Evolutionary conservation across 1,284 basidiomycete genomes (phyloP).

Genomic region (Omphalotus olearius): DNA sequence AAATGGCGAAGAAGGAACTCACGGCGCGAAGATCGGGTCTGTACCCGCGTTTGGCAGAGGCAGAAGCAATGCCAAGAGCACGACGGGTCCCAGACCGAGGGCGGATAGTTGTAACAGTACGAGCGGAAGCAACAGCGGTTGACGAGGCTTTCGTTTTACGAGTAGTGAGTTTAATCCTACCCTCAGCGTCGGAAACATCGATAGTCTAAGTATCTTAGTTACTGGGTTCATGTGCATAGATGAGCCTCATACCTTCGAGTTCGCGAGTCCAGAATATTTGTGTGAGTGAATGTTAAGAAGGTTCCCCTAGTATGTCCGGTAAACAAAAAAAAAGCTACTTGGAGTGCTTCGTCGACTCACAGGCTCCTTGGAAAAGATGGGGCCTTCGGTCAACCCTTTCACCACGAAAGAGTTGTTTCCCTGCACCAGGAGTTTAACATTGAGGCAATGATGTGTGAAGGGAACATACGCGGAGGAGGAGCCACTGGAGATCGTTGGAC

Average conservation of each 20-base stretch:
- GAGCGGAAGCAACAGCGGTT: constrained; percentile 45
- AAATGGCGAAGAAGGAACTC: constrained; percentile 35
- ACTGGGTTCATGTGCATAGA: neutral
- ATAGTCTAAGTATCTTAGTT: constrained; percentile 46
- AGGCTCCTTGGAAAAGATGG: constrained; percentile 79
- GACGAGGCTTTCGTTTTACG: constrained; percentile 66
- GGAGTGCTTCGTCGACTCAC: constrained; percentile 42
- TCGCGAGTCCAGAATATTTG: constrained; percentile 87
- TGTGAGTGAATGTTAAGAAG: constrained; percentile 81
- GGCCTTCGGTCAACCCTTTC: constrained; percentile 68
- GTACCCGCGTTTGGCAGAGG: constrained; percentile 71
- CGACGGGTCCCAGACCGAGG: constrained; percentile 73
- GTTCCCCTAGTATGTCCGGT: constrained; percentile 60
- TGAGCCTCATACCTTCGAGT: constrained; percentile 59
- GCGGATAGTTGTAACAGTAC: constrained; percentile 54
- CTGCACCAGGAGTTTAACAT: constrained; percentile 31
- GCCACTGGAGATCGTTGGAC: constrained; percentile 87
- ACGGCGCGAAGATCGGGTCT: constrained; percentile 80
- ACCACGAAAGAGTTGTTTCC: constrained; percentile 84
- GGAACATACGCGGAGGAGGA: constrained; percentile 76
- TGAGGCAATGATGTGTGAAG: neutral
- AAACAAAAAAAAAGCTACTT: neutral
- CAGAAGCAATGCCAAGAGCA: constrained; percentile 66
- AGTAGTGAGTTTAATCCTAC: constrained; percentile 59
- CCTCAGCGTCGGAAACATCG: constrained; percentile 57